These are phyloP conservation scores for Ehretia macrophylla DNA, from an alignment of 257 asterid species.

Conservation along the genomic window DNA sequence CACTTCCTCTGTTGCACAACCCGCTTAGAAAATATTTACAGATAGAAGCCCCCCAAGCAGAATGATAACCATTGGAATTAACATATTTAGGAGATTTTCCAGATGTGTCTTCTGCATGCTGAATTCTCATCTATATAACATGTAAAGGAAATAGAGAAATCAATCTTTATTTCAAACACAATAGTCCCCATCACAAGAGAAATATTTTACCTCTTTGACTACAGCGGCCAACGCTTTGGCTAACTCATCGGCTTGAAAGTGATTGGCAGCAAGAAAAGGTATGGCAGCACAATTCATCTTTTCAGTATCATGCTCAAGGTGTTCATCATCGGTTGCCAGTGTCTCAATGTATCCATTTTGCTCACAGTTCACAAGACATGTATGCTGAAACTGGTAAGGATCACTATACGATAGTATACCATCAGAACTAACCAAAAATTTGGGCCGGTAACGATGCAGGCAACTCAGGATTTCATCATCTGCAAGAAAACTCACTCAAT, in stretches of 20 bases:
- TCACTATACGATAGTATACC: constrained; percentile 49
- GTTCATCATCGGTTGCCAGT: constrained; percentile 27
- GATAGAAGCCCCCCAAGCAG: constrained; percentile 34
- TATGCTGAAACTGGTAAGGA: constrained; percentile 46
- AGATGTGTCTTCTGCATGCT: constrained; percentile 38
- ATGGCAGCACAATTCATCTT: constrained; percentile 43
- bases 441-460: constrained; percentile 86
- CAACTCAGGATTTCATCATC: constrained; percentile 73
- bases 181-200: constrained; percentile 17
- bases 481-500: constrained; percentile 38
- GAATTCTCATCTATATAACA: constrained; percentile 65
- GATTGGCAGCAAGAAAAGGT: constrained; percentile 62
- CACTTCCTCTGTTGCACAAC: constrained; percentile 70
- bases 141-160: background rate
- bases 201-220: constrained; percentile 69
- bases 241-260: constrained; percentile 46
- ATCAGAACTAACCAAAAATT: constrained; percentile 41
- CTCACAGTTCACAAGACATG: constrained; percentile 33
- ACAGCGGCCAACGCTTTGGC: constrained; percentile 49
- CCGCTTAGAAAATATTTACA: constrained; percentile 70
- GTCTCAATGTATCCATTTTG: constrained; percentile 5
- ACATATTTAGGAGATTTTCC: constrained; percentile 23
- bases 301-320: constrained; percentile 36
- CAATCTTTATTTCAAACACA: background rate
- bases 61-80: constrained; percentile 14